A percentile compares a stretch with the other conserved stretches of the same genome.
These are phyloP conservation scores for Nicotiana undulata DNA, from an alignment of 257 asterid genomes.

Conservation along the genomic window DNA sequence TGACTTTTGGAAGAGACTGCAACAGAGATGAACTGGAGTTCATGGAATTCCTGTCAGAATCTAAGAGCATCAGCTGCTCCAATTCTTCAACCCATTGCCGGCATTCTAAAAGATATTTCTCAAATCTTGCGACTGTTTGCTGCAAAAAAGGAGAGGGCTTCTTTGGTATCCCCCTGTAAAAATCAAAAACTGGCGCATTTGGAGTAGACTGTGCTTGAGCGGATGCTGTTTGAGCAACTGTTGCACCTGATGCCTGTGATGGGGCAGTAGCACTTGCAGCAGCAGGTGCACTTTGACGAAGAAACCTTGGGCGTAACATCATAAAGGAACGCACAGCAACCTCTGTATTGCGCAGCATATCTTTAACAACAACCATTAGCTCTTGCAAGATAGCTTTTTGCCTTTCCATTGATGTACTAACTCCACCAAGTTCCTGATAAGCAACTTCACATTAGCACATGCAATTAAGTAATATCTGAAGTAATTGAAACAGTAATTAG, in stretches of 20 bases:
- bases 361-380: conserved; percentile 71
- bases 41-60: conserved; percentile 49
- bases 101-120: conserved; percentile 76
- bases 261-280: conserved; percentile 38
- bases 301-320: conserved; percentile 83
- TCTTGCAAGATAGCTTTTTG: conserved; percentile 77
- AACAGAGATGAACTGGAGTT: conserved; percentile 56
- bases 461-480: background rate
- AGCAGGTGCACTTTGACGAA: conserved; percentile 52
- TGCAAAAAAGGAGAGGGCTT: conserved; percentile 90
- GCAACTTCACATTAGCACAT: conserved; percentile 1
- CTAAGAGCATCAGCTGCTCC: conserved; percentile 75
- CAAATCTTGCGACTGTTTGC: conserved; percentile 87
- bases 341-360: conserved; percentile 85
- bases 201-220: conserved; percentile 56
- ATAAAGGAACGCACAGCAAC: conserved; percentile 87
- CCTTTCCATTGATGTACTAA: conserved; percentile 69
- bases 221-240: conserved; percentile 42
- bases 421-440: conserved; percentile 86
- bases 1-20: conserved; percentile 89
- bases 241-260: conserved; percentile 60
- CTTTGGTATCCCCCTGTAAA: conserved; percentile 84
- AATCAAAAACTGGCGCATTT: conserved; percentile 58
- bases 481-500: background rate
- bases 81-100: conserved; percentile 90